These are phyloP conservation scores for Silene vulgaris DNA, from an alignment of 179 eudicot species.

Conservation along the genomic window DNA sequence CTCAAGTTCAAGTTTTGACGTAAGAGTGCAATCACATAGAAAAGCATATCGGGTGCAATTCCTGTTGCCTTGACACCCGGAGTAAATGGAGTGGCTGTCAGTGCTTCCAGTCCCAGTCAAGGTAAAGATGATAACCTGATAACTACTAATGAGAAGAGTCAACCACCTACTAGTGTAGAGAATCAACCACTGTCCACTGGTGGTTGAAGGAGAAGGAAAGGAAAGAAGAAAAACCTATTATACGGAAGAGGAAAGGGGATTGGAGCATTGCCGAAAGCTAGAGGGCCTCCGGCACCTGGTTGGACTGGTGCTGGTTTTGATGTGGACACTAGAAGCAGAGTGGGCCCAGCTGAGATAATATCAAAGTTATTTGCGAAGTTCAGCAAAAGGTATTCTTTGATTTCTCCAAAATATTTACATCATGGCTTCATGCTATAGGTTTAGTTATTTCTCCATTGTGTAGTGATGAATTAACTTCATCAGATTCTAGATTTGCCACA, in stretches of 20 bases:
- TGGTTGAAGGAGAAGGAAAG: slow-evolving; percentile 57
- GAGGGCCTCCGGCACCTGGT: slow-evolving; percentile 61
- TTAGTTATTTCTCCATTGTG: slow-evolving; percentile 24
- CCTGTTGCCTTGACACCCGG: slow-evolving; percentile 32
- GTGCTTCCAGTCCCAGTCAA: slow-evolving; percentile 25
- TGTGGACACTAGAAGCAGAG: slow-evolving; percentile 60
- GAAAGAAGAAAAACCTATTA: slow-evolving; percentile 55
- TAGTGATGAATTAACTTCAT: slow-evolving; percentile 21
- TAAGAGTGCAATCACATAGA: slow-evolving; percentile 25
- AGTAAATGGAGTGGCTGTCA: slow-evolving; percentile 21
- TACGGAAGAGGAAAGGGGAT: slow-evolving; percentile 78
- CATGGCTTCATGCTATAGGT: slow-evolving; percentile 13
- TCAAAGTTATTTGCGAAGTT: neutral
- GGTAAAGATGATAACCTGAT: slow-evolving; percentile 30
- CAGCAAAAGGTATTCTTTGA: slow-evolving; percentile 18
- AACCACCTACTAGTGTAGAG: slow-evolving; percentile 25
- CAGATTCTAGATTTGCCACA: neutral
- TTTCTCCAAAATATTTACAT: slow-evolving; percentile 5
- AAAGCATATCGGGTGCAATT: slow-evolving; percentile 31
- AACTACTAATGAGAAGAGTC: too few relatives aligned
- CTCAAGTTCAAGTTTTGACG: slow-evolving; percentile 26
- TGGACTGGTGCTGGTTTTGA: slow-evolving; percentile 97
- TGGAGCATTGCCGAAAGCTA: slow-evolving; percentile 70
- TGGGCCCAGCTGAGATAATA: neutral
- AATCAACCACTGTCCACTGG: slow-evolving; percentile 39